Evolutionary conservation across 768 basidiomycete species (phyloP).

Genomic region (Leccinum rimulosum): DNA sequence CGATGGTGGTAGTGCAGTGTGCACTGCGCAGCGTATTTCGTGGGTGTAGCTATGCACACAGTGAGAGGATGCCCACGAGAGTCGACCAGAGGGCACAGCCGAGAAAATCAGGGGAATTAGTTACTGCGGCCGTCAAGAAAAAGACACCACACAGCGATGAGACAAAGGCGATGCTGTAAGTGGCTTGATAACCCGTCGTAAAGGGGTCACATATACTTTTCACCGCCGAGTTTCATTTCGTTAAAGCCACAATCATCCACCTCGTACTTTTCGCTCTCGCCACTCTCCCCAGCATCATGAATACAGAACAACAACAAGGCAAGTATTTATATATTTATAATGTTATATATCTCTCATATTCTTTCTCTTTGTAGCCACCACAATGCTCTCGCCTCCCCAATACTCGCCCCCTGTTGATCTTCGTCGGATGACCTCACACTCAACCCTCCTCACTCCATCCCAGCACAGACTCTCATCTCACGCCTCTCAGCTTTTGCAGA

Average conservation of each 20-base stretch:
- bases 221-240: slow-evolving; percentile 11
- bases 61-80: neutral
- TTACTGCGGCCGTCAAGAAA: neutral
- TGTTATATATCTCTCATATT: neutral
- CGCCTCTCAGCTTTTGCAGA: slow-evolving; percentile 48
- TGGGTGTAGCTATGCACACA: neutral
- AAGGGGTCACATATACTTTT: slow-evolving; percentile 3
- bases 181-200: neutral
- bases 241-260: slow-evolving; percentile 18
- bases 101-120: neutral
- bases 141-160: slow-evolving; percentile 3
- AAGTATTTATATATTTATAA: neutral
- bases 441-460: slow-evolving; percentile 40
- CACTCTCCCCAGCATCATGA: neutral
- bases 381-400: slow-evolving; percentile 14
- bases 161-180: neutral
- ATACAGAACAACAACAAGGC: slow-evolving; percentile 17
- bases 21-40: neutral
- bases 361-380: slow-evolving; percentile 13
- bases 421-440: slow-evolving; percentile 54
- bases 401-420: slow-evolving; percentile 43
- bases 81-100: slow-evolving; percentile 3
- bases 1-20: neutral
- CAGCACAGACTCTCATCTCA: slow-evolving; percentile 41
- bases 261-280: slow-evolving; percentile 5